Base-by-base conservation (phyloP, 1,284 basidiomycete genomes). In the Irpex rosettiformis region DNA sequence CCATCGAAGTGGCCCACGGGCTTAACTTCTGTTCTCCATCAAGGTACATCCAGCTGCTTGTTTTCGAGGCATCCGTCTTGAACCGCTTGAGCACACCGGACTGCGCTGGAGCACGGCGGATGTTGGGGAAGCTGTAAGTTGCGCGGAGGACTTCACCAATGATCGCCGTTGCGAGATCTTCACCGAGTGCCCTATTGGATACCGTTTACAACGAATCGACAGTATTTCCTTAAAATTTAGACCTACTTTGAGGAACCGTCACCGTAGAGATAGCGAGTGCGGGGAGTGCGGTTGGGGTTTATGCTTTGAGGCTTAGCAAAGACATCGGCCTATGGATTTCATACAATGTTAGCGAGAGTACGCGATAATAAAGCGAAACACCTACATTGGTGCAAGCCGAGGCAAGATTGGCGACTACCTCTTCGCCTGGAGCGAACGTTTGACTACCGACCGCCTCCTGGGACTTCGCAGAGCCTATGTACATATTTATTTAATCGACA, bases 401-500 rank as follows among this genome's bases (percentile, higher is more conserved):
- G 2, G 75, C 77, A 28, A 89, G 72, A 65, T 91, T 77, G 54
- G 89, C 69, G 69, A 89, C 89, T 25, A 90, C 66, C 3, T 75
- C 76, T 42, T 83, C 77, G 16, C 74, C 77, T 56, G 80, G 71
- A 55, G 75, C 74, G 53, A 86, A 67, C 1, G 67, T 66, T 21
- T 79, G 67, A 2, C 71, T 72, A 58, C 77, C 78, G 27, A 85
- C 63, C 0, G 68, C 66, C 47, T 77, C 73, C 51, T 82, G 76
- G 49, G 73, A 73, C 37, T 76, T 67, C 0, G 81, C 77, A 60
- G 79, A 68, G 57, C 83, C 82, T 83, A 57, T 2, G 58, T 25
- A 43, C 22, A n/a, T 57, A 54, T 56, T 30, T 21, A 8, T 30
- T 28, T 47, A 42, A 48, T 22, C 33, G 7, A 52, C 18, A 13